Base-by-base conservation (phyloP, 2,329 filamentous ascomycete species). In the Xylaria sp. region DNA sequence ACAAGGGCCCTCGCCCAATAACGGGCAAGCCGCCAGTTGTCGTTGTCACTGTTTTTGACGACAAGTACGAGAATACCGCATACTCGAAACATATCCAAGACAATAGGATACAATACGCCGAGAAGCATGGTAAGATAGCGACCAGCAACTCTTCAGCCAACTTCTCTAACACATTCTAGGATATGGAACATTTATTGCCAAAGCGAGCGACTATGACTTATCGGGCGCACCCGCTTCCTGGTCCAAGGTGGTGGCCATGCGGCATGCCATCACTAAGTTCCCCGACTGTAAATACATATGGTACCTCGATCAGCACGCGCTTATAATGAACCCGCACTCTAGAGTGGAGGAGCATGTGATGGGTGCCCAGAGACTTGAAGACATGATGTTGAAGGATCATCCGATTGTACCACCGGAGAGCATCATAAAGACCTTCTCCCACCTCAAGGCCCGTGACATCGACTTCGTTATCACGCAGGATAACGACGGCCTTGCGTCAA, bases 331-430 rank as follows among this genome's bases (percentile, higher is more conserved):
- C 78, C 90, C 92, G 7, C 81, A 84, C 39, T 81, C 91, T 61
- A 86, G 88, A 15, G 81, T 98, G 39, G 89, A 93, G 72, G 84
- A 88, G 1, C 87, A 93, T 74, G 81, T 99, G 45, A 88, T 97
- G 79, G 83, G 88, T 12, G 81, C 89, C 12, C 82, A 83, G 60
- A 87, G 84, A 64, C 85, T 99, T 56, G 91, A 97, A 76, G 84
- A 84, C 25, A 79, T 92, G 65, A 97, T 98, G 93, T 88, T 96
- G 74, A 91, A 90, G 78, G 92, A 97, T 79, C 86, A 90, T 62
- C 89, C 96, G 6, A 89, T 99, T 59, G 95, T 98, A 9, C 96
- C 95, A 2, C 96, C 97, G 0, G 93, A 97, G 81, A 97, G 93
- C 81, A 94, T 99, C 74, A 98, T 99, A 82, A 95, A 93, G 83